Evolutionary conservation across 352 stramenopile species (phyloP), one percentile per base, ranked within the genome.

Genomic region (Globisporangium paddicum): DNA sequence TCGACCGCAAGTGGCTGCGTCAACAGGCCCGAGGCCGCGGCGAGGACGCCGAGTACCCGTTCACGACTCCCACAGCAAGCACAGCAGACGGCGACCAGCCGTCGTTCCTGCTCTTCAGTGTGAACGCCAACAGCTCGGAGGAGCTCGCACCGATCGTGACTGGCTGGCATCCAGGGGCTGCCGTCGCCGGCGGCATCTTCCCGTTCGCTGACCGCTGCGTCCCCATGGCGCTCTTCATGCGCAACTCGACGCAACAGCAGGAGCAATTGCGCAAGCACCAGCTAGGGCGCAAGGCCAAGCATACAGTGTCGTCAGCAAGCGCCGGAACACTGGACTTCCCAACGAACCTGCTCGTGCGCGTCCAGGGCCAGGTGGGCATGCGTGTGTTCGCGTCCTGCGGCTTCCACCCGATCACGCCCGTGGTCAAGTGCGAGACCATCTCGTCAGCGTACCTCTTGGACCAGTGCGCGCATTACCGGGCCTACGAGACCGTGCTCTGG

Each of bases 31-130:
- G 70, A 51, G 71, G 64, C 19, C 59, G 59, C 2, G 67, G 67
- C 2, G 62, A 60, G 8, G 66, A 77, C 2, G 62, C 71, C 19
- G 64, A 64, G 52, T 68, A 75, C 35, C 70, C 74, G 4, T 83
- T 86, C 49, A 51, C 48, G 14, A 50, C 21, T 6, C 11, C 23
- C 26, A 21, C 44, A 50, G 4, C 23, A 13, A 53, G 5, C 13
- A 21, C 28, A 26, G 25, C 16, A 38, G 4, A 42, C 9, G 11
- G n/a, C 2, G 37, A 41, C 23, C 35, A 41, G 2, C 69, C 76
- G n/a, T 86, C 72, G 23, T 74, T 87, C 37, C 34, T 89, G 38
- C n/a, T 87, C 16, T 85, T 82, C 51, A 75, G 77, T 46, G 73
- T 73, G 21, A 87, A 87, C 55, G 55, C 66, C 14, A 73, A 75